These are phyloP conservation scores for Chionographis japonica DNA, from an alignment of 106 monocot genomes.

Conservation along the genomic window DNA sequence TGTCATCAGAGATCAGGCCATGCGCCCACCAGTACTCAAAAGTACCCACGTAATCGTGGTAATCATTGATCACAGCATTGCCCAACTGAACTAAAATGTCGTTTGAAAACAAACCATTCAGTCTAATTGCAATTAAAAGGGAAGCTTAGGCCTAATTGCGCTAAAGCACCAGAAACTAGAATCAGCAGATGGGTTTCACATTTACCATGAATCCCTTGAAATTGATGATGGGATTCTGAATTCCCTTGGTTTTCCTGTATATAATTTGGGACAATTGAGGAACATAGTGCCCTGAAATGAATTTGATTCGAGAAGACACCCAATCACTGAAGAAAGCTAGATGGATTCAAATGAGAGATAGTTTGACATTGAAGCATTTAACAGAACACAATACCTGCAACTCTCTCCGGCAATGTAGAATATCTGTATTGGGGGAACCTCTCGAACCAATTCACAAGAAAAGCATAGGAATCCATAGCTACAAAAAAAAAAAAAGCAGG, in stretches of 20 bases:
- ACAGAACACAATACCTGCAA: slow-evolving; percentile 46
- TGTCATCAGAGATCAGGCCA: slow-evolving; percentile 77
- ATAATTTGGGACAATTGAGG: slow-evolving; percentile 85
- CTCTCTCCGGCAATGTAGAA: slow-evolving; percentile 94
- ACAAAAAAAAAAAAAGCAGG: not conserved
- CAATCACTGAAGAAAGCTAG: not conserved
- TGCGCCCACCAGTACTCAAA: slow-evolving; percentile 99
- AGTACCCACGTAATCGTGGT: slow-evolving; percentile 83
- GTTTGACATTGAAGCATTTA: not conserved
- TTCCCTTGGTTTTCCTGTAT: slow-evolving; percentile 53
- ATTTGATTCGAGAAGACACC: too few species aligned
- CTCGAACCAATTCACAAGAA: slow-evolving; percentile 85
- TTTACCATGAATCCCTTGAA: slow-evolving; percentile 96
- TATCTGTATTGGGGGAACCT: slow-evolving; percentile 91
- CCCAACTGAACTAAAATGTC: slow-evolving; percentile 52
- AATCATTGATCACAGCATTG: slow-evolving; percentile 97
- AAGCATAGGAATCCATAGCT: slow-evolving; percentile 67
- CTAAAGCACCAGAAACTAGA: too few species aligned
- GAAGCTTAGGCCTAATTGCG: too few species aligned
- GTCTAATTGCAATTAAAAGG: not conserved
- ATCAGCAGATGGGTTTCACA: not conserved
- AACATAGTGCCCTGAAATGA: slow-evolving; percentile 83
- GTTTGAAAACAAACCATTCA: not conserved
- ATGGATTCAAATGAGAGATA: not conserved
- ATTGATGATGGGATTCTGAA: slow-evolving; percentile 69